Evolutionary conservation across 345 rosid genomes (phyloP).

Genomic region (Erysimum cheiranthoides): DNA sequence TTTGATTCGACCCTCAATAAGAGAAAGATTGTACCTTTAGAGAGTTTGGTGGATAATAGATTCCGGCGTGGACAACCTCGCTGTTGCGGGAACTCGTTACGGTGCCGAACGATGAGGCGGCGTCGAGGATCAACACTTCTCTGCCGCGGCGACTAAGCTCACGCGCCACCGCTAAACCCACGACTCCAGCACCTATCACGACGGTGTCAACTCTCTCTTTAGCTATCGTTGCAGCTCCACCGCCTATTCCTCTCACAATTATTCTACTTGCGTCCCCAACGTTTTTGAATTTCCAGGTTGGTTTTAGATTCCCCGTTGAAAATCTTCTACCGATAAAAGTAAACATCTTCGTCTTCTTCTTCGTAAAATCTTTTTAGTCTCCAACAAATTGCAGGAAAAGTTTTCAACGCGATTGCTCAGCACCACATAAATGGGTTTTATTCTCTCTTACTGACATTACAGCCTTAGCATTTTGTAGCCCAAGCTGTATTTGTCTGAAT

Average conservation of each 20-base stretch:
- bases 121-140: constrained; percentile 78
- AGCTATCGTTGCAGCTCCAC: constrained; percentile 39
- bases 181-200: constrained; percentile 92
- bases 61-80: constrained; percentile 94
- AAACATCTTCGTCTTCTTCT: constrained; percentile 33
- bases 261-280: not conserved
- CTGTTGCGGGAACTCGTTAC: constrained; percentile 87
- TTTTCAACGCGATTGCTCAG: constrained; percentile 6
- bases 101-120: constrained; percentile 84
- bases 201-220: constrained; percentile 79
- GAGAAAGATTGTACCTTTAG: constrained; percentile 57
- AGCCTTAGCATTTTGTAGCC: constrained; percentile 29
- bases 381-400: not conserved
- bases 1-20: not conserved
- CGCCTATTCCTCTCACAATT: constrained; percentile 26
- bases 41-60: constrained; percentile 79
- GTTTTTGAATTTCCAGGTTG: constrained; percentile 11
- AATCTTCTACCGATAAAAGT: constrained; percentile 27
- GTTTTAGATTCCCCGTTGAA: constrained; percentile 7
- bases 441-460: not conserved
- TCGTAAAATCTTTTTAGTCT: not conserved
- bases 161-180: constrained; percentile 83
- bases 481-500: constrained; percentile 3
- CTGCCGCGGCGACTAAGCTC: constrained; percentile 66
- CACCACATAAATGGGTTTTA: constrained; percentile 7